A percentile compares a stretch with the other conserved stretches of the same genome.
phyloP scores from a whole-genome alignment of 306 rosid species.

The Cyclanthera cordifolia region DNA sequence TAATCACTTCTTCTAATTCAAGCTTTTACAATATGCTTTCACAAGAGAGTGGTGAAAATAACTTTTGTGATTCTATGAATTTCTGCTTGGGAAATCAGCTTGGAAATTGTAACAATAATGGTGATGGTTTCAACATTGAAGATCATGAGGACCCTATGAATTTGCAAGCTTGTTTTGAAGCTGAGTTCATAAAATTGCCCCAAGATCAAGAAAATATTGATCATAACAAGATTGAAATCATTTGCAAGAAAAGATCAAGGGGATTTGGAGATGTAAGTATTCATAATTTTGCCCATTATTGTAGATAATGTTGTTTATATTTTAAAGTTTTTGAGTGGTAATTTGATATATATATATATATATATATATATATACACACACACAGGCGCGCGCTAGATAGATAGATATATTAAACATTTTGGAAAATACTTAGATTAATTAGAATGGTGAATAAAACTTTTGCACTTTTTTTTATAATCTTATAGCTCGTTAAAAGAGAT shows the following conservation, averaged over 20 bases:
- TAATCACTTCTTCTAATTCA: slow-evolving; percentile 9
- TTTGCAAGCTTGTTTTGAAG: slow-evolving; percentile 4
- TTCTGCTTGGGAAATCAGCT: not conserved
- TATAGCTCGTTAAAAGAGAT: too few species aligned
- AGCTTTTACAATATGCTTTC: too few species aligned
- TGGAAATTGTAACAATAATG: slow-evolving; percentile 8
- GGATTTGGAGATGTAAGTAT: slow-evolving; percentile 35
- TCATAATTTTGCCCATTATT: too few species aligned
- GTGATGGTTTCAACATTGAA: slow-evolving; percentile 15
- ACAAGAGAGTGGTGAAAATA: too few species aligned
- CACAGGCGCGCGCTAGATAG: too few species aligned
- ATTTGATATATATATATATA: too few species aligned
- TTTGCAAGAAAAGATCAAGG: slow-evolving; percentile 37
- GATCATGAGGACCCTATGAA: slow-evolving; percentile 19
- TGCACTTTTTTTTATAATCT: too few species aligned
- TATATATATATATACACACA: too few species aligned
- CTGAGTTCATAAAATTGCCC: slow-evolving; percentile 13
- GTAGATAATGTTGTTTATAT: not conserved
- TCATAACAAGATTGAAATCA: slow-evolving; percentile 5
- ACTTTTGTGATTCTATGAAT: slow-evolving; percentile 10
- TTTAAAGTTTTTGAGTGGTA: not conserved
- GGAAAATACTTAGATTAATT: too few species aligned
- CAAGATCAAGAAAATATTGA: slow-evolving; percentile 20
- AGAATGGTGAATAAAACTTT: too few species aligned
- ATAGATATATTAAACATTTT: too few species aligned